Percentiles rank a stretch among this genome's conserved stretches.
Evolutionary conservation across 345 rosid genomes (phyloP).

Genomic region (Rhodamnia argentea): DNA sequence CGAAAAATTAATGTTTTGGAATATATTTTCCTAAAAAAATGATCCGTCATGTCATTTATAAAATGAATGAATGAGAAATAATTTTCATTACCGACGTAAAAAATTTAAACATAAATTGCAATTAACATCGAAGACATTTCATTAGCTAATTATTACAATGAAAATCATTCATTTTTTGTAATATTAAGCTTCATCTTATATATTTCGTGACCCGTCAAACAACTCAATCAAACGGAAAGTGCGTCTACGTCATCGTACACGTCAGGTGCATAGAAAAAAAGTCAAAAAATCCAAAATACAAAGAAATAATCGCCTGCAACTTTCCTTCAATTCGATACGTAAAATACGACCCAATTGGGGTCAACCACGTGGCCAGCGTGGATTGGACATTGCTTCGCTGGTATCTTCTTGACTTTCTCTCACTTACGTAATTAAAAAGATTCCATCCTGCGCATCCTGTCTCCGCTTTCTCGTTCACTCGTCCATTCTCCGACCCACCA

Average conservation of each 20-base stretch:
- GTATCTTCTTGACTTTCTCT: not conserved
- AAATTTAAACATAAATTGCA: not conserved
- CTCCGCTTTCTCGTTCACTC: not conserved
- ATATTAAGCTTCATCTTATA: too few relatives aligned
- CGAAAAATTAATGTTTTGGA: not conserved
- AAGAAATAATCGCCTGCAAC: not conserved
- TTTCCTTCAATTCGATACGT: not conserved
- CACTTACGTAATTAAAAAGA: not conserved
- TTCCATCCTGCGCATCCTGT: not conserved
- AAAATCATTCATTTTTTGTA: too few relatives aligned
- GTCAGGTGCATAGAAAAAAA: not conserved
- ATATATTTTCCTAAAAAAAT: not conserved
- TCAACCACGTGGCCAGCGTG: not conserved
- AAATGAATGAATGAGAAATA: accelerated
- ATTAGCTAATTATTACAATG: not conserved
- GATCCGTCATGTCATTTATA: accelerated
- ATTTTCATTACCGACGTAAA: not conserved
- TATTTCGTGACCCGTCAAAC: too few relatives aligned
- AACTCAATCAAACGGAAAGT: not conserved
- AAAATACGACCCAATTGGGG: not conserved
- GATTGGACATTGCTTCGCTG: not conserved
- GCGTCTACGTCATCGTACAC: not conserved
- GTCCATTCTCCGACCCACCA: not conserved
- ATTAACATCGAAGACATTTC: not conserved
- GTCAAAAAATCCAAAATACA: not conserved